Conservation (phyloP, 2,329 filamentous ascomycete species). For the Penicillium sp. region DNA sequence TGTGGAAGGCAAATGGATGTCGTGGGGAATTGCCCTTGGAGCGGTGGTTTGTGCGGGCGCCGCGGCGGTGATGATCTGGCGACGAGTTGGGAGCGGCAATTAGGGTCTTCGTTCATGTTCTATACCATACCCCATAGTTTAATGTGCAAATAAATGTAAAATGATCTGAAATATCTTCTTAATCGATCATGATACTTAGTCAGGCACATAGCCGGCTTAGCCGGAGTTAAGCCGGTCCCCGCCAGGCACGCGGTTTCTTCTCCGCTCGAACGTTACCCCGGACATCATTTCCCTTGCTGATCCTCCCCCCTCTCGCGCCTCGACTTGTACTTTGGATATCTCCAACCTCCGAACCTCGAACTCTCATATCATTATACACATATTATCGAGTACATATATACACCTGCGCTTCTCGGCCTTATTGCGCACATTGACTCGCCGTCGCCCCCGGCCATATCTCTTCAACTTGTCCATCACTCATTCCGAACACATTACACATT, state of each 20-base stretch:
- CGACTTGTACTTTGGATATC: not conserved
- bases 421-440: not conserved
- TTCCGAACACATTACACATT: not conserved
- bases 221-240: slow-evolving; percentile 18
- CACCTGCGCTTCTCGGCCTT: not conserved
- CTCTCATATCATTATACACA: not conserved
- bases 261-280: slow-evolving; percentile 21
- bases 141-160: not conserved
- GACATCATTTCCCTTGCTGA: slow-evolving; percentile 17
- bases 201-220: slow-evolving; percentile 1
- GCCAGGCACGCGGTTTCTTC: slow-evolving; percentile 20
- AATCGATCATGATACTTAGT: not conserved
- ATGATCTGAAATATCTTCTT: not conserved
- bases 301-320: slow-evolving; percentile 2
- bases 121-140: slow-evolving; percentile 16
- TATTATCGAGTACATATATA: not conserved
- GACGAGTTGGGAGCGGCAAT: slow-evolving; percentile 42
- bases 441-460: not conserved
- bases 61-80: slow-evolving; percentile 61
- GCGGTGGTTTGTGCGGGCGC: slow-evolving; percentile 62
- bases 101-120: slow-evolving; percentile 23
- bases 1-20: slow-evolving; percentile 70
- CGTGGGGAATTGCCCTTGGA: slow-evolving; percentile 79
- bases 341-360: not conserved
- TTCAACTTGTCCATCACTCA: not conserved